phyloP scores from a whole-genome alignment of 306 rosid species.

The Inga oerstediana region DNA sequence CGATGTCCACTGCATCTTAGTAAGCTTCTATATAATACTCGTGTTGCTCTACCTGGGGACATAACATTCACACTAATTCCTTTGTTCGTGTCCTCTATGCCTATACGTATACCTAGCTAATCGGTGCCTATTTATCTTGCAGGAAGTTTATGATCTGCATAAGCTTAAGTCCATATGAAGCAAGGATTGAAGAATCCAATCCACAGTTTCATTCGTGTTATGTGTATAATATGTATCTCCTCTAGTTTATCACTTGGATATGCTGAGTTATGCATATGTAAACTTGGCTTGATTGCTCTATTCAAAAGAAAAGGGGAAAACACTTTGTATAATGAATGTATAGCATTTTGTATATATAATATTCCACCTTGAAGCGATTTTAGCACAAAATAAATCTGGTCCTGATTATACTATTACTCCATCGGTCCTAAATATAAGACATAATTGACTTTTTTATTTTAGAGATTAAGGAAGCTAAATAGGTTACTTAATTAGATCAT shows the following conservation, averaged over 20 bases:
- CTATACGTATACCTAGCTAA: neutral
- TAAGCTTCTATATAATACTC: conserved; percentile 34
- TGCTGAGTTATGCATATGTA: neutral
- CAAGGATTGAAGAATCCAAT: conserved; percentile 15
- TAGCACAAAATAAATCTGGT: neutral
- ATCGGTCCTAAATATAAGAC: too few relatives aligned
- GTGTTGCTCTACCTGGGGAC: neutral
- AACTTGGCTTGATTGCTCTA: neutral
- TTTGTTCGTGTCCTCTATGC: neutral
- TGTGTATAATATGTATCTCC: neutral
- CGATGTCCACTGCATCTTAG: conserved; percentile 69
- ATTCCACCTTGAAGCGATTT: neutral
- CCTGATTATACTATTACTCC: neutral
- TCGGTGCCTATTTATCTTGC: conserved; percentile 28
- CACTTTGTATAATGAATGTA: neutral
- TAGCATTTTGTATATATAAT: neutral
- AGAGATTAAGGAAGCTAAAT: too few relatives aligned
- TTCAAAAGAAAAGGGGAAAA: neutral
- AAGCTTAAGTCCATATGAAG: conserved; percentile 62
- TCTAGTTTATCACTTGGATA: neutral
- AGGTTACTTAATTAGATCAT: too few relatives aligned
- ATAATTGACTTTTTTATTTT: too few relatives aligned
- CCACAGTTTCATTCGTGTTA: conserved; percentile 5
- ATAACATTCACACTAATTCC: conserved; percentile 25
- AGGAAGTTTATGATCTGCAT: conserved; percentile 66